These are phyloP conservation scores for Suillus subaureus DNA, from an alignment of 768 basidiomycete genomes.

Conservation along the genomic window DNA sequence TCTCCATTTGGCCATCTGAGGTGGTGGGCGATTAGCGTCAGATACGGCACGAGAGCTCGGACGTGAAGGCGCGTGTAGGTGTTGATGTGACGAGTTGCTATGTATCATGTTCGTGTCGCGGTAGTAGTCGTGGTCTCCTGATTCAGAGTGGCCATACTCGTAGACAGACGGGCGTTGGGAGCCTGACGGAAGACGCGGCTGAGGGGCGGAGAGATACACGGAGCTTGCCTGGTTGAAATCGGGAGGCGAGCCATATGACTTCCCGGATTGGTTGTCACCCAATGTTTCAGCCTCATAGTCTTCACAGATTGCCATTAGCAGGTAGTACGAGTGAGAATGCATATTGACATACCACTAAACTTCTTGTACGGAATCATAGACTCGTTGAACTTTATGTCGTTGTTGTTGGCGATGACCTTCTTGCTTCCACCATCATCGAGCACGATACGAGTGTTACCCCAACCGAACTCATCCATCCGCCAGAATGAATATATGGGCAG, in stretches of 20 bases:
- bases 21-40: constrained; percentile 31
- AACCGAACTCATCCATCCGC: constrained; percentile 76
- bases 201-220: constrained; percentile 34
- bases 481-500: constrained; percentile 73
- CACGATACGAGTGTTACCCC: constrained; percentile 66
- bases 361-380: constrained; percentile 76
- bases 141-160: constrained; percentile 39
- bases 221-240: constrained; percentile 29
- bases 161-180: constrained; percentile 51
- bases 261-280: constrained; percentile 53
- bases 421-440: constrained; percentile 69
- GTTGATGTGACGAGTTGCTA: constrained; percentile 35
- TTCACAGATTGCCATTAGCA: constrained; percentile 28
- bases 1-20: constrained; percentile 22
- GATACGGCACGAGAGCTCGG: constrained; percentile 35
- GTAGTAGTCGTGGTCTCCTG: constrained; percentile 53
- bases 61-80: constrained; percentile 31
- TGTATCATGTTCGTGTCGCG: constrained; percentile 52
- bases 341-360: constrained; percentile 57
- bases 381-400: constrained; percentile 75
- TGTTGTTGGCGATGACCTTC: constrained; percentile 53
- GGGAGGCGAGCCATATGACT: constrained; percentile 39
- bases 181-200: constrained; percentile 32
- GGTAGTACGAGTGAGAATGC: background rate
- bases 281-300: constrained; percentile 69